A percentile compares a stretch with the other conserved stretches of the same genome.
phyloP scores from a whole-genome alignment of 768 basidiomycete species.

The Stropharia rugosoannulata region DNA sequence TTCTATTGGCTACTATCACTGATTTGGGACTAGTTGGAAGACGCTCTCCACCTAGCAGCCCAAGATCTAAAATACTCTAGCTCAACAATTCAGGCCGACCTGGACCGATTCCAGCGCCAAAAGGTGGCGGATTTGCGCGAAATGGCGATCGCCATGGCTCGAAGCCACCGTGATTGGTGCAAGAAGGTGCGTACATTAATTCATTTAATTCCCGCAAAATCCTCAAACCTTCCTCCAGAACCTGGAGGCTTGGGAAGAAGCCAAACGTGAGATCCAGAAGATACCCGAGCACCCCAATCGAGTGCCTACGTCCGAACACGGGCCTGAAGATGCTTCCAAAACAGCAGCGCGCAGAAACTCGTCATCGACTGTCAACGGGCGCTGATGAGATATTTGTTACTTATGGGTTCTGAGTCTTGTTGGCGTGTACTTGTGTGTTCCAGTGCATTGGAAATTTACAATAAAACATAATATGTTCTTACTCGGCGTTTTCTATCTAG shows the following conservation, averaged over 20 bases:
- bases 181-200: slow-evolving; percentile 63
- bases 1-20: background rate
- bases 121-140: slow-evolving; percentile 96
- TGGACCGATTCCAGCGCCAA: slow-evolving; percentile 97
- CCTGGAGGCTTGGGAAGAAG: slow-evolving; percentile 96
- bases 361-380: slow-evolving; percentile 69
- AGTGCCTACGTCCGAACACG: slow-evolving; percentile 39
- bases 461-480: slow-evolving; percentile 3
- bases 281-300: slow-evolving; percentile 91
- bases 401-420: background rate
- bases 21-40: slow-evolving; percentile 74
- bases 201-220: slow-evolving; percentile 12
- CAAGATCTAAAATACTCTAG: slow-evolving; percentile 97
- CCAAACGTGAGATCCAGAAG: slow-evolving; percentile 85
- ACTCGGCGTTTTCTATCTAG: background rate
- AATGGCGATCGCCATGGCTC: slow-evolving; percentile 89
- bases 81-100: slow-evolving; percentile 93
- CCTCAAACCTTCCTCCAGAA: slow-evolving; percentile 53
- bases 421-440: background rate
- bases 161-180: slow-evolving; percentile 94
- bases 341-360: slow-evolving; percentile 59
- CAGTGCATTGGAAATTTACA: background rate
- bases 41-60: slow-evolving; percentile 87
- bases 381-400: slow-evolving; percentile 22
- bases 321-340: slow-evolving; percentile 27